Evolutionary conservation across 1,139 yeast genomes (phyloP), one percentile per base, ranked within the genome.

Genomic region (Pichia sp.): DNA sequence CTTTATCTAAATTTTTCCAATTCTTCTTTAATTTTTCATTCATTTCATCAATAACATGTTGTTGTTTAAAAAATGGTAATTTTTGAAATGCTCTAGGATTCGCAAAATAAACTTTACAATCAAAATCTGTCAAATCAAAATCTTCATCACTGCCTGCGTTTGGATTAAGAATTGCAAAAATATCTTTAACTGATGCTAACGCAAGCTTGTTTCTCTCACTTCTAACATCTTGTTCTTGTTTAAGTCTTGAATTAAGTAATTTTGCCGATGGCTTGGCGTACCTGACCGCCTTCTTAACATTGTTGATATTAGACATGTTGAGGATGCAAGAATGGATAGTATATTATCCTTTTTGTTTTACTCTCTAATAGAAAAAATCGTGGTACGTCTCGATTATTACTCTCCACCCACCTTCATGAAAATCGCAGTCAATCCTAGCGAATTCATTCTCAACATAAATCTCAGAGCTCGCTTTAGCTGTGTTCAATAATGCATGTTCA

Each of bases 31-130:
- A 67, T 30, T 65, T 70, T 48, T 74, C 79, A 33, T 76, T 62
- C 24, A 59, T 41, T 48, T 76, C 81, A 37, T 70, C 69, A 30
- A 69, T 58, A 1, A 79, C 74, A 55, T 73, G 79, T 15, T 80
- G 80, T 51, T 78, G 78, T 51, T 79, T 81, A 33, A 71, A 68
- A 37, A 73, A 67, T 28, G 72, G 70, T 34, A 79, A 60, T 2
- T 59, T 42, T 6, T 63, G 68, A 52, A 72, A 79, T 24, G 65
- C 57, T 13, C 50, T 46, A 2, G 82, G 81, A 39, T 73, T 62
- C 11, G 68, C 63, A 49, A 62, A 72, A 5, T 78, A 67, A 0
- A 79, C 77, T 13, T 55, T 60, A 0, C 80, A 68, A 41, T 79
- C 82, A 38, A 59, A 59, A 35, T 55, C 56, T 2, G 50, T 40